These are phyloP conservation scores for Umbellularia californica DNA, from an alignment of 164 flowering plant species.

Conservation along the genomic window DNA sequence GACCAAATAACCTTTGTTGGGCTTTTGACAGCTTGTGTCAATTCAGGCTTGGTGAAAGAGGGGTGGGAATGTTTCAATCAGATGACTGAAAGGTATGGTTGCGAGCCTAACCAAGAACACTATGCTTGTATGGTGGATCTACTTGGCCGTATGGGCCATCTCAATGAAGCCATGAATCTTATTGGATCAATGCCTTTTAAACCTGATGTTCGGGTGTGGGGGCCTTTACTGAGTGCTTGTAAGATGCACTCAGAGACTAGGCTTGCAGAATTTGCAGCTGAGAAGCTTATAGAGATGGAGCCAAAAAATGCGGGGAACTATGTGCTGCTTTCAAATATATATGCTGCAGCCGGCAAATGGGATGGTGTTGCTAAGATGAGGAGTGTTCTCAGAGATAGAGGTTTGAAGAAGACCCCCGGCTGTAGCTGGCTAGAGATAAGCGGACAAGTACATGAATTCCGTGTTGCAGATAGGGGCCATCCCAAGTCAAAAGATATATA, in stretches of 20 bases:
- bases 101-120: constrained; percentile 52
- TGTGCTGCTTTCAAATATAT: constrained; percentile 51
- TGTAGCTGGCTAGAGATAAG: constrained; percentile 54
- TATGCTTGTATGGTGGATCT: constrained; percentile 73
- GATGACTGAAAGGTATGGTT: constrained; percentile 40
- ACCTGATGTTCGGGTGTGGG: constrained; percentile 57
- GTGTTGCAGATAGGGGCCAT: constrained; percentile 52
- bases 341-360: constrained; percentile 69
- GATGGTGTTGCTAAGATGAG: constrained; percentile 51
- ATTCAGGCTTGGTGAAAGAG: constrained; percentile 52
- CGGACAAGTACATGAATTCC: constrained; percentile 50
- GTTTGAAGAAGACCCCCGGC: constrained; percentile 56
- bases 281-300: constrained; percentile 45
- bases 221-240: constrained; percentile 57
- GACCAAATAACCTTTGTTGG: constrained; percentile 53
- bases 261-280: constrained; percentile 46
- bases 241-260: constrained; percentile 32
- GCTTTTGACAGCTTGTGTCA: constrained; percentile 53
- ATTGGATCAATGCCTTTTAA: constrained; percentile 42
- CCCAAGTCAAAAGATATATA: constrained; percentile 38
- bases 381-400: constrained; percentile 37
- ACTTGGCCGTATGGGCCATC: constrained; percentile 49
- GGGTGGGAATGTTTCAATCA: constrained; percentile 45
- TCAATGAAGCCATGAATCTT: constrained; percentile 42
- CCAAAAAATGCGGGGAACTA: constrained; percentile 65